Base-by-base conservation (phyloP, 1,284 basidiomycete species). In the Cystobasidium pallidum region DNA sequence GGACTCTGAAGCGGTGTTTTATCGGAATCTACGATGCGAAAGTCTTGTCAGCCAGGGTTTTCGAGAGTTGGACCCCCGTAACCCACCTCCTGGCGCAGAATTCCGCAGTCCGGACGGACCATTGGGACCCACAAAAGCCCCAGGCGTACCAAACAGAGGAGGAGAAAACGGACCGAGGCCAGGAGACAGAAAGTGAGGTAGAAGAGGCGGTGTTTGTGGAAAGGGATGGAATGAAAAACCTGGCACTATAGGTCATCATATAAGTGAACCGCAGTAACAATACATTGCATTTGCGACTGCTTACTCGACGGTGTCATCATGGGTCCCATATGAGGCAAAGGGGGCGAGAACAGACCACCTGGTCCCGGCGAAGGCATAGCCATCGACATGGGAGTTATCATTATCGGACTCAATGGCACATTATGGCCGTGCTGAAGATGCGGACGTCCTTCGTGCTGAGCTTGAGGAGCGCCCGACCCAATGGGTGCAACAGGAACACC, bases 221-320 rank as follows among this genome's bases (percentile, higher is more conserved):
- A 82, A 78, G 17, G 79, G 77, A 17, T 80, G 80, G 54, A 83
- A 80, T 0, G 80, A 78, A 72, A 82, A 83, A 2, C 80, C 81
- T 0, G 82, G 82, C 81, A 83, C 68, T 71, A 34, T 10, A 10
- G 19, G 26, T 30, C n/a, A n/a, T n/a, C n/a, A n/a, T n/a, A n/a
- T n/a, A n/a, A n/a, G n/a, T n/a, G n/a, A n/a, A n/a, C n/a, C n/a
- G n/a, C n/a, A n/a, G n/a, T n/a, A n/a, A n/a, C n/a, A n/a, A n/a
- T n/a, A n/a, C n/a, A n/a, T n/a, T n/a, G n/a, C n/a, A n/a, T n/a
- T n/a, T 39, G 36, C 36, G 36, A 13, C 36, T 39, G 36, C 68
- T 64, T 57, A 71, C 68, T 71, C 11, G 68, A 71, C 13, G 68
- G 68, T 4, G 68, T 71, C 68, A 71, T 71, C 59, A 71, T 39